Evolutionary conservation across 306 rosid species (phyloP), one percentile per base, ranked within the genome.

Genomic region (Prunus padus): DNA sequence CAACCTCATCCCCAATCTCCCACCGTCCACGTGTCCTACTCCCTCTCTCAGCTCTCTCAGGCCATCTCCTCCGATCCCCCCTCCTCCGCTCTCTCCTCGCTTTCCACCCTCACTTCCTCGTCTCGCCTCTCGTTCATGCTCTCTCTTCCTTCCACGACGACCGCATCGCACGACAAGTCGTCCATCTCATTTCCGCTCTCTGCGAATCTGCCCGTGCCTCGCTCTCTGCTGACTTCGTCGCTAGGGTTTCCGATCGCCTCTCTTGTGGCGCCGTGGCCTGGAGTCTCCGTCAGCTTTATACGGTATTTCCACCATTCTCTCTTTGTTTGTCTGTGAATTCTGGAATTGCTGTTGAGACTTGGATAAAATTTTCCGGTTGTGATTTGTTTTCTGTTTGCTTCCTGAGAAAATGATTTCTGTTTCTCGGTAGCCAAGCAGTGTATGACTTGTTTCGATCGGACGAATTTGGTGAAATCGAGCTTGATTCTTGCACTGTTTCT

Each of bases 51-150:
- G 97, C 40, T 60, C 65, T 60, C 65, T 15, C n/a, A 60, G 37
- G 65, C 65, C 65, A 26, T 26, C 65, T 25, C 42, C 42, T 37
- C 65, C 37, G 37, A 59, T 7, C 37, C 65, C 77, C 91, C 1
- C 22, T 95, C 68, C 89, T 90, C 71, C 89, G 98, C 82, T 95
- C 87, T 87, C 97, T 44, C 69, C 97, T 95, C 77, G 4, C 92
- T 81, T 88, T 92, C 15, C 83, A 89, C 49, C 89, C 92, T 63
- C 88, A 69, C 65, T 60, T 60, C 65, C n/a, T 60, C 40, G n/a
- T 60, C 40, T 60, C 65, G 19, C 40, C 37, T 25, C n/a, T 60
- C 40, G 65, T 25, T 26, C 65, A 60, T 7, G 65, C 65, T 60
- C 65, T 26, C 37, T 60, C 40, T 3, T 60, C n/a, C 37, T 60